These are phyloP conservation scores for Aspergillus egyptiacus DNA, from an alignment of 495 filamentous ascomycete species.

Conservation along the genomic window DNA sequence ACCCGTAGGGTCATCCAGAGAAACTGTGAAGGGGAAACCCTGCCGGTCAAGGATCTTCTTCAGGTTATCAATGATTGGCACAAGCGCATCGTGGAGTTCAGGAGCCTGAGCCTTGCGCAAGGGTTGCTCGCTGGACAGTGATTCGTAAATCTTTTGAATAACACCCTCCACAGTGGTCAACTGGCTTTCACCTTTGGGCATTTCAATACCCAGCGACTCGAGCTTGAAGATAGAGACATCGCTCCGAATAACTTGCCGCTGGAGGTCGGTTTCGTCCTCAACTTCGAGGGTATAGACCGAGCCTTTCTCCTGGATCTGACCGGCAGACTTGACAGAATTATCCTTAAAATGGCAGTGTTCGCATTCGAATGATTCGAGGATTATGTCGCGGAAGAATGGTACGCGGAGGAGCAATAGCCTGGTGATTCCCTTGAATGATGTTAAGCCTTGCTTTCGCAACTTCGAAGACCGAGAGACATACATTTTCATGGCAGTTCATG, in stretches of 20 bases:
- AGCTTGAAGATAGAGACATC: constrained; percentile 77
- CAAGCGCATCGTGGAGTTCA: constrained; percentile 70
- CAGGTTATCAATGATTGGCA: constrained; percentile 62
- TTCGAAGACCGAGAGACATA: constrained; percentile 36
- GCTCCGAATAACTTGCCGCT: constrained; percentile 84
- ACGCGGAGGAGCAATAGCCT: constrained; percentile 83
- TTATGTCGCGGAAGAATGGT: constrained; percentile 92
- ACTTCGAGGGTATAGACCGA: constrained; percentile 71
- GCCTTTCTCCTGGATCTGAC: constrained; percentile 83
- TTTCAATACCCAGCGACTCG: constrained; percentile 82
- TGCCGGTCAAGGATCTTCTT: constrained; percentile 65
- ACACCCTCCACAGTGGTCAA: constrained; percentile 90
- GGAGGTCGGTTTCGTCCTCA: constrained; percentile 61
- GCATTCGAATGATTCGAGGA: constrained; percentile 95
- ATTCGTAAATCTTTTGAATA: constrained; percentile 64
- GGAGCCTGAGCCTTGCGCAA: constrained; percentile 65
- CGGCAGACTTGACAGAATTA: constrained; percentile 86
- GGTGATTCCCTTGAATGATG: constrained; percentile 61
- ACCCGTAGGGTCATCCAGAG: constrained; percentile 85
- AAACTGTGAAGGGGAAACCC: constrained; percentile 80
- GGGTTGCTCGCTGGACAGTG: constrained; percentile 69
- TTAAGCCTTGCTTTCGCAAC: background rate
- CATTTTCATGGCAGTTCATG: constrained; percentile 85
- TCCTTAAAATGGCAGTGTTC: constrained; percentile 81
- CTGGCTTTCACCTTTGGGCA: constrained; percentile 81